These are phyloP conservation scores for Phaeolepiota aurea DNA, from an alignment of 768 basidiomycete genomes.

Conservation along the genomic window DNA sequence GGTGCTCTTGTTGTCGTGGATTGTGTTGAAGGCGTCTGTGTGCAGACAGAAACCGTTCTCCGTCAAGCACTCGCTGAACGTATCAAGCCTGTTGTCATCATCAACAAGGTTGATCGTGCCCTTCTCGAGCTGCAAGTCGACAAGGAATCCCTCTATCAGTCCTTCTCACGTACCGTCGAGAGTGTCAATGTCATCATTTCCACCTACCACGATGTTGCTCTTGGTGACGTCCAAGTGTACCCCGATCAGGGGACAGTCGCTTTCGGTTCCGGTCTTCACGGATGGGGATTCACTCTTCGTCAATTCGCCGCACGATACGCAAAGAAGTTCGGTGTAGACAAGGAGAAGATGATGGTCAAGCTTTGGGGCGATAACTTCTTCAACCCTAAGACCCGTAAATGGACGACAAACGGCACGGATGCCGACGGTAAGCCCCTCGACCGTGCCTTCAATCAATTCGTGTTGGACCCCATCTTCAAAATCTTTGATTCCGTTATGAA, in stretches of 20 bases:
- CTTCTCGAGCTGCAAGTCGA: constrained; percentile 95
- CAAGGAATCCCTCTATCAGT: constrained; percentile 97
- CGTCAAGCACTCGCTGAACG: constrained; percentile 96
- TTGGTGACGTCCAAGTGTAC: constrained; percentile 98
- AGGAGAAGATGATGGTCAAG: constrained; percentile 95
- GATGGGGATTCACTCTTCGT: constrained; percentile 98
- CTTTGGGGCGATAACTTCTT: constrained; percentile 99
- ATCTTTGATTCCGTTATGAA: constrained; percentile 99
- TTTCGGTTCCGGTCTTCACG: constrained; percentile 98
- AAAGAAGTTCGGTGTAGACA: constrained; percentile 98
- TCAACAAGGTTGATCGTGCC: constrained; percentile 99
- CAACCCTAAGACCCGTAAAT: constrained; percentile 95
- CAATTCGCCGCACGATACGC: constrained; percentile 92
- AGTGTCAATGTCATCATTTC: constrained; percentile 98
- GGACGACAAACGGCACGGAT: constrained; percentile 72
- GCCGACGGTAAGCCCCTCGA: constrained; percentile 89
- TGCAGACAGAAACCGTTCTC: constrained; percentile 98
- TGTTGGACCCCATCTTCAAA: constrained; percentile 98
- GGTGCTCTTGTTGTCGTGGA: constrained; percentile 99
- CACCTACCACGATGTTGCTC: constrained; percentile 87
- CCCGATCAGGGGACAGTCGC: constrained; percentile 98
- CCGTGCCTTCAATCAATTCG: constrained; percentile 97
- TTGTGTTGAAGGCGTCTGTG: constrained; percentile 98
- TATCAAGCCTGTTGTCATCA: constrained; percentile 98
- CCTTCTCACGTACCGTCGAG: constrained; percentile 96